Percentiles rank a stretch among this genome's conserved stretches.
Conservation (phyloP, 306 rosid species). For the Sphenostylis stenocarpa region DNA sequence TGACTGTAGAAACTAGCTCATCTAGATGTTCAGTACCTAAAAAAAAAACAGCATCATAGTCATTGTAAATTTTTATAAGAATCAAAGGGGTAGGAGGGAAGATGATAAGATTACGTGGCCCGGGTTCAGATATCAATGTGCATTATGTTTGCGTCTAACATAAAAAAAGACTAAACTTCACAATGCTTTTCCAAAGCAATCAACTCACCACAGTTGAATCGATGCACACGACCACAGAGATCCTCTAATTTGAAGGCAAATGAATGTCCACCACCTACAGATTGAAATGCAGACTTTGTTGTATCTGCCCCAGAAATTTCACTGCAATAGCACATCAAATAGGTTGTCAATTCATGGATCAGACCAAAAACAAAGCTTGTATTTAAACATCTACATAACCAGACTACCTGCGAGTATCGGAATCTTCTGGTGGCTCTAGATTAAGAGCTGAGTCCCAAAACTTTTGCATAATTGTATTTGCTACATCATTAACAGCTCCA, state of each 20-base stretch:
- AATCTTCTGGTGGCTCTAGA: conserved; percentile 86
- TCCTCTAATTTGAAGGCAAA: conserved; percentile 84
- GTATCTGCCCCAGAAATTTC: conserved; percentile 69
- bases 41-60: conserved; percentile 28
- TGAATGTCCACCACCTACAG: conserved; percentile 69
- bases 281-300: conserved; percentile 51
- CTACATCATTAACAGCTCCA: conserved; percentile 75
- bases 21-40: conserved; percentile 69
- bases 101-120: not conserved
- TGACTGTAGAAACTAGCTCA: conserved; percentile 66
- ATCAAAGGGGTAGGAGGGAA: not conserved
- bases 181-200: conserved; percentile 20
- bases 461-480: conserved; percentile 89
- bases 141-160: conserved; percentile 3
- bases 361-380: conserved; percentile 15
- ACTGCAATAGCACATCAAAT: conserved; percentile 49
- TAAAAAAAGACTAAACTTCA: not conserved
- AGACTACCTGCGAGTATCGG: conserved; percentile 75
- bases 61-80: not conserved
- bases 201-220: conserved; percentile 76
- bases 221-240: conserved; percentile 74
- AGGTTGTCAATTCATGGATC: conserved; percentile 21
- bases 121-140: conserved; percentile 6
- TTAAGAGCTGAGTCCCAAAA: conserved; percentile 95
- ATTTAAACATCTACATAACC: conserved; percentile 21